Evolutionary conservation across 805 yeast genomes (phyloP).

Genomic region (Lachancea mirantina): DNA sequence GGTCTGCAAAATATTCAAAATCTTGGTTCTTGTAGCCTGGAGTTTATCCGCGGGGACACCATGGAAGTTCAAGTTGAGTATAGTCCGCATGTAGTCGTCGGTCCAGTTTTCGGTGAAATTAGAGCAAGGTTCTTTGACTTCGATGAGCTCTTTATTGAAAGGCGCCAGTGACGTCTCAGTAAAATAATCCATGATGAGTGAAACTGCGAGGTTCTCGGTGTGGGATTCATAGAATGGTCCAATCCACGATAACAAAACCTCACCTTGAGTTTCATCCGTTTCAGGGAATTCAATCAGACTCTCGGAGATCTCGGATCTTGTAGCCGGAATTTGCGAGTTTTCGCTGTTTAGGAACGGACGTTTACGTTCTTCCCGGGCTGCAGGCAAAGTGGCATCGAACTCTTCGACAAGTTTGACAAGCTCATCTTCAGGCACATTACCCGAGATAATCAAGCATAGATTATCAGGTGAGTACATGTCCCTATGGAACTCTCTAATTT

Average conservation of each 20-base stretch:
- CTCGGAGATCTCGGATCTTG: constrained; percentile 36
- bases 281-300: constrained; percentile 77
- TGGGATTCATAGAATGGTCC: constrained; percentile 61
- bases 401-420: constrained; percentile 50
- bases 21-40: constrained; percentile 43
- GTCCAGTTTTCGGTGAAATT: constrained; percentile 62
- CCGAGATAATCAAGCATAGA: constrained; percentile 75
- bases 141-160: constrained; percentile 64
- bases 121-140: constrained; percentile 75
- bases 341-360: constrained; percentile 76
- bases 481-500: constrained; percentile 69
- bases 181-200: constrained; percentile 63
- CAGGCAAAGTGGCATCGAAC: constrained; percentile 54
- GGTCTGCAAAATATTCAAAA: constrained; percentile 43
- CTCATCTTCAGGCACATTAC: constrained; percentile 73
- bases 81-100: constrained; percentile 62
- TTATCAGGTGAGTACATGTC: constrained; percentile 74
- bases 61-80: constrained; percentile 46
- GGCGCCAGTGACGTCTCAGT: constrained; percentile 73
- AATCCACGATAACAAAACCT: constrained; percentile 65
- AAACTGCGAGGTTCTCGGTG: constrained; percentile 58
- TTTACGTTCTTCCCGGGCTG: constrained; percentile 30
- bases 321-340: constrained; percentile 39
- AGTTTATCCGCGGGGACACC: constrained; percentile 73
- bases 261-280: constrained; percentile 78